Base-by-base conservation (phyloP, 306 rosid species). In the Dryas octopetala region DNA sequence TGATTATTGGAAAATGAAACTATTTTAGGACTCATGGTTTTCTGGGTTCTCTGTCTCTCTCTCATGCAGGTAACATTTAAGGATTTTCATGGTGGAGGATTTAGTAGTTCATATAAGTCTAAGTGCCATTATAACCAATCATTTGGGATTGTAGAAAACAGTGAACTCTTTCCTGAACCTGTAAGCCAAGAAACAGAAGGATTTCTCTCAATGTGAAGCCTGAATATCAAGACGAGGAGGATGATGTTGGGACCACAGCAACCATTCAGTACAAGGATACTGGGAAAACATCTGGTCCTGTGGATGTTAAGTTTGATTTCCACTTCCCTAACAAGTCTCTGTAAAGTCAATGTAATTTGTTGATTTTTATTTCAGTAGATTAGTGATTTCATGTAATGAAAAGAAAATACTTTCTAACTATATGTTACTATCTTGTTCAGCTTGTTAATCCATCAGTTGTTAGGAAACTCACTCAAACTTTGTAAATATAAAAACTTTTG, bases 201-300 rank as follows among this genome's bases (percentile, higher is more conserved):
- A 76, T 87, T 91, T 80, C 94, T 93, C 76, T 89, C 52, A 89
- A 86, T 55, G 97, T 94, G 79, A 91, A 91, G 80, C 86, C 88
- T 46, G 91, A 90, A 82, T 87, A 94, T 82, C 98, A 89, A 76
- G 89, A 77, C 9, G 68, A 52, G n/a, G 96, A 90, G 50, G 97
- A 90, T 54, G 97, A 87, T 77, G 44, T 54, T 68, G 93, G 90
- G 61, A 77, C 81, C 45, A 85, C 91, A 85, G 86, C 90, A 58
- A 91, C 91, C 66, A 75, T 85, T 9, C 94, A 91, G 79, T 90
- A 89, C 87, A 94, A 91, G 81, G 97, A 91, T 74, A 82, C 77
- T 0, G 92, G 91, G 75, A 91, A 83, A 66, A 62, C 23, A 6
- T 87, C 92, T 49, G 92, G 93, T 62, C 88, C 92, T 66, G 94